Base-by-base conservation (phyloP, 164 flowering plant genomes). In the Amborella trichopoda region DNA sequence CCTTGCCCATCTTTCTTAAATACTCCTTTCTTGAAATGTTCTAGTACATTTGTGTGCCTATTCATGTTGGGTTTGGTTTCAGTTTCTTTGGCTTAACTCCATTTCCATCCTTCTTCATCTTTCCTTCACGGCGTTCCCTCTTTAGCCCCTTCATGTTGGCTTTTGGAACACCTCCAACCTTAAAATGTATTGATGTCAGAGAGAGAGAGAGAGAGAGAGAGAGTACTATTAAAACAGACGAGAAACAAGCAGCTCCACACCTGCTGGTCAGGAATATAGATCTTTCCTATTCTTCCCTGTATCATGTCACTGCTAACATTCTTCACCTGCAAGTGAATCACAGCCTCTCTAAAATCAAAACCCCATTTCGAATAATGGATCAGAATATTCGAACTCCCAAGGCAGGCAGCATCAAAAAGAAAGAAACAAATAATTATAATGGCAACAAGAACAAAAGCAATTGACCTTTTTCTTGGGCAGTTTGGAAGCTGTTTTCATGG, bases 241-340 rank as follows among this genome's bases (percentile, higher is more conserved):
- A n/a, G n/a, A n/a, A n/a, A n/a, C n/a, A n/a, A n/a, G n/a, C n/a
- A n/a, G n/a, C n/a, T 23, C 43, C 18, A 37, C 44, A 83, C 96
- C 94, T 91, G 57, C 60, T 91, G 96, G 39, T 91, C 80, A 8
- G 98, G 98, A 38, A 91, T 70, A 52, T 81, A 86, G 28, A 87
- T 69, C 79, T 71, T 81, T 34, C 94, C 96, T 43, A 71, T 50
- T 59, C 59, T 87, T 10, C 98, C 96, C 22, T 67, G 32, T 9
- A 87, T 34, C 2, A 54, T 56, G 63, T 83, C 93, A 13, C 65
- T 39, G 34, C 69, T 71, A 51, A 87, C 88, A 68, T 87, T 91
- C 56, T 91, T 83, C 67, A 65, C 68, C 95, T 87, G 83, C 50
- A 63, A 59, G 33, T 2, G n/a, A n/a, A n/a, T n/a, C n/a, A n/a